phyloP scores from a whole-genome alignment of 2,329 filamentous ascomycete species.

The Pyrenochaeta sp. region DNA sequence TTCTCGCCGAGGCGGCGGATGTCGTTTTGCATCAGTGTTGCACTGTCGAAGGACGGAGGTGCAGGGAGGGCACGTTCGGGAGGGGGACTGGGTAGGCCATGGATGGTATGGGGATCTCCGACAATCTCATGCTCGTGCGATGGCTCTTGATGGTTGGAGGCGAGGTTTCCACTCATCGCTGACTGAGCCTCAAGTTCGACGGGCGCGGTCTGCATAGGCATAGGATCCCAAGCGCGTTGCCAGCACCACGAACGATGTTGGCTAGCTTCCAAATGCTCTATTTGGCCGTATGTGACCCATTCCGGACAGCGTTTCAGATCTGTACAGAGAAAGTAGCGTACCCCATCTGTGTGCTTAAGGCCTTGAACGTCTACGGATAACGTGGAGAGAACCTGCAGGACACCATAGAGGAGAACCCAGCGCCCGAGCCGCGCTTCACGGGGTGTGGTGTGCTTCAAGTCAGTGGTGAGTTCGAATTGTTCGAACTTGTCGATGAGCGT shows the following conservation, averaged over 20 bases:
- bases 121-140: not conserved
- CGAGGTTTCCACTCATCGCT: not conserved
- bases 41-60: slow-evolving; percentile 25
- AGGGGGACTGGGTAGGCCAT: slow-evolving; percentile 9
- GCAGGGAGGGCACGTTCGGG: slow-evolving; percentile 17
- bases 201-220: slow-evolving; percentile 28
- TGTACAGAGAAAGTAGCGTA: slow-evolving; percentile 53
- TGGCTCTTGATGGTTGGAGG: not conserved
- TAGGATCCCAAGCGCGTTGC: slow-evolving; percentile 43
- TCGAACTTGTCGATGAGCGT: slow-evolving; percentile 52
- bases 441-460: slow-evolving; percentile 43
- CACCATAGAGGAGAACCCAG: slow-evolving; percentile 55
- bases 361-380: slow-evolving; percentile 53
- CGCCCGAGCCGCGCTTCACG: slow-evolving; percentile 54
- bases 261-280: slow-evolving; percentile 36
- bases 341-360: slow-evolving; percentile 48
- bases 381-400: slow-evolving; percentile 53
- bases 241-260: slow-evolving; percentile 49
- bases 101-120: not conserved
- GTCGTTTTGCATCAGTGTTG: slow-evolving; percentile 36
- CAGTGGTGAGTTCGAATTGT: slow-evolving; percentile 50
- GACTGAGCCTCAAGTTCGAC: slow-evolving; percentile 41
- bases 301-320: slow-evolving; percentile 49
- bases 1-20: slow-evolving; percentile 44
- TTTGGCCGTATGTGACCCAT: slow-evolving; percentile 44